Percentiles rank a stretch among this genome's conserved stretches.
These are phyloP conservation scores for Ophiocytium majus DNA, from an alignment of 352 stramenopile genomes.

Conservation along the genomic window DNA sequence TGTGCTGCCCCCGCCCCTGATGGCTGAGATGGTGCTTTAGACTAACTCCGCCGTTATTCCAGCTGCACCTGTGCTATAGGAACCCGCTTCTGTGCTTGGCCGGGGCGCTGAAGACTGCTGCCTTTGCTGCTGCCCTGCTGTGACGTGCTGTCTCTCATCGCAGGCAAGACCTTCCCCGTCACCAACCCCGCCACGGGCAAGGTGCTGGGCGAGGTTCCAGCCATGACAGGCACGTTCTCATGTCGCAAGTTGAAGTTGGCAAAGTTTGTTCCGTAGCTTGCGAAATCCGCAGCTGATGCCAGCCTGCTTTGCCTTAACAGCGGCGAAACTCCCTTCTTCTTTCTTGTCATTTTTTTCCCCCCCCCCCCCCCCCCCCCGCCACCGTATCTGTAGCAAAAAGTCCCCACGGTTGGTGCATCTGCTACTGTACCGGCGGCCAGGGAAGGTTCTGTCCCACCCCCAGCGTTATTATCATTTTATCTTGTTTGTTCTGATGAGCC, in stretches of 20 bases:
- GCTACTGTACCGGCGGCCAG: no score
- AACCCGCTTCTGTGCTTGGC: no score
- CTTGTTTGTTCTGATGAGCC: no score
- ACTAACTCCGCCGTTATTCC: not conserved
- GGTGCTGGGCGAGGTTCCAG: constrained; percentile 29
- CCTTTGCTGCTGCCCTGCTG: no score
- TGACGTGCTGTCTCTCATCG: not conserved
- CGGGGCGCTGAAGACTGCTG: not conserved
- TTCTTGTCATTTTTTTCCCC: not conserved
- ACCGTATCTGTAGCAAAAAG: no score
- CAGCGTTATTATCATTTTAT: no score
- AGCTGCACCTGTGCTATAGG: no score
- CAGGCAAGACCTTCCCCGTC: constrained; percentile 30
- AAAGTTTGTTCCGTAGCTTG: not conserved
- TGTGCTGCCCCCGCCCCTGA: not conserved
- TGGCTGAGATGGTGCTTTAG: not conserved
- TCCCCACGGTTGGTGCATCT: no score
- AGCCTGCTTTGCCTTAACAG: not conserved
- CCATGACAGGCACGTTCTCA: constrained; percentile 36
- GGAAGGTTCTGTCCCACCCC: no score
- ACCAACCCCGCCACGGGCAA: constrained; percentile 38
- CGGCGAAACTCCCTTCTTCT: not conserved
- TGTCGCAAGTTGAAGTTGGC: constrained; percentile 10
- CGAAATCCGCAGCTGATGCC: not conserved
- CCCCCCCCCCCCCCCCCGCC: no score